Evolutionary conservation across 805 yeast species (phyloP).

Genomic region (Ogataea pini): DNA sequence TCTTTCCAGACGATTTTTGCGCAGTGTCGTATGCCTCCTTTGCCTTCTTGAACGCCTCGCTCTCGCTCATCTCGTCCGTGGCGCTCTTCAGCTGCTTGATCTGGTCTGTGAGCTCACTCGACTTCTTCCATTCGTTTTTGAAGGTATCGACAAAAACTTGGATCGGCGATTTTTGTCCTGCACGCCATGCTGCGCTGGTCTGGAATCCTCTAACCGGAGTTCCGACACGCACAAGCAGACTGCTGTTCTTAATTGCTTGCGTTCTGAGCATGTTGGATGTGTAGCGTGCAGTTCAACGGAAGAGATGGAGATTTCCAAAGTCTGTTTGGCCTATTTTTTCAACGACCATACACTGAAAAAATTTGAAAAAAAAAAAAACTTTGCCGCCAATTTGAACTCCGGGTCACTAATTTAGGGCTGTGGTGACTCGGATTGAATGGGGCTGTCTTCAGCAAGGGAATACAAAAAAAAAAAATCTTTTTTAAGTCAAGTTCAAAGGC

Average conservation of each 20-base stretch:
- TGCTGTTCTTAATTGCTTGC: slow-evolving; percentile 8
- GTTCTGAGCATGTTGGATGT: slow-evolving; percentile 15
- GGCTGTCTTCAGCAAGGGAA: neutral
- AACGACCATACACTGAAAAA: neutral
- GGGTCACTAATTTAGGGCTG: slow-evolving; percentile 1
- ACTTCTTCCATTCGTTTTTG: slow-evolving; percentile 86
- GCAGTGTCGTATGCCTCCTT: slow-evolving; percentile 90
- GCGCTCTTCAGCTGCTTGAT: slow-evolving; percentile 95
- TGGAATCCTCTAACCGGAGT: slow-evolving; percentile 22
- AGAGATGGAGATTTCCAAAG: neutral
- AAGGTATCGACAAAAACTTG: slow-evolving; percentile 94
- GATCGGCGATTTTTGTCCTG: slow-evolving; percentile 67
- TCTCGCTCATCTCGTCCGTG: slow-evolving; percentile 90
- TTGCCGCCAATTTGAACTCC: neutral
- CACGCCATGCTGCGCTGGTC: slow-evolving; percentile 12
- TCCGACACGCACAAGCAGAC: slow-evolving; percentile 1
- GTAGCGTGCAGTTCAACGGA: no score
- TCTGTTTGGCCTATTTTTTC: neutral
- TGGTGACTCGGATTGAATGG: neutral
- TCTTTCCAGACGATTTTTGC: slow-evolving; percentile 60
- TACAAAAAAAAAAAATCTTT: neutral
- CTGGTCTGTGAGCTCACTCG: slow-evolving; percentile 84
- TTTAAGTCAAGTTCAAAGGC: neutral
- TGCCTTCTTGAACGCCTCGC: slow-evolving; percentile 90
- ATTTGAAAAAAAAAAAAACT: neutral